phyloP scores from a whole-genome alignment of 139 green algal species.

The Yamagishiella unicocca region DNA sequence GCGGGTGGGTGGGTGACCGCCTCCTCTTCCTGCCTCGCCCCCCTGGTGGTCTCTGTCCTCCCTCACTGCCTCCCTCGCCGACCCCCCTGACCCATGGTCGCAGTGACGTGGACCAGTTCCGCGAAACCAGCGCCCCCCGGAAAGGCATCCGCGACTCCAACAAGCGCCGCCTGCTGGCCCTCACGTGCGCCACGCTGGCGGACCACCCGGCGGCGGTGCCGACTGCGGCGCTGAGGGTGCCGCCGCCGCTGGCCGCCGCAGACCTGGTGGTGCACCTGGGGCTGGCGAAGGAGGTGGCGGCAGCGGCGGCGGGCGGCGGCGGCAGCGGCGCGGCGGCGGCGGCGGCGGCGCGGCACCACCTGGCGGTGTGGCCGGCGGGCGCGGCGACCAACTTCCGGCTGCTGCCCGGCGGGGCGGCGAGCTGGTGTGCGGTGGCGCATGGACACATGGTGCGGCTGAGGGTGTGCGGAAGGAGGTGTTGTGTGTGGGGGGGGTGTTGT shows the following conservation, averaged over 20 bases:
- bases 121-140: conserved; percentile 41
- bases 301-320: conserved; percentile 21
- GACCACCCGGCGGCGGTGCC: background rate
- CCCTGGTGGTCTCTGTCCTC: no score
- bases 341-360: conserved; percentile 39
- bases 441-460: conserved; percentile 46
- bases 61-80: background rate
- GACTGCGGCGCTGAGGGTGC: conserved; percentile 2
- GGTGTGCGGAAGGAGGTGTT: background rate
- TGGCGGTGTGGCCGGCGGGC: conserved; percentile 48
- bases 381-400: conserved; percentile 45
- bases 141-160: conserved; percentile 58
- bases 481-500: background rate
- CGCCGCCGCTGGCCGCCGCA: conserved; percentile 24
- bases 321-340: background rate
- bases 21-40: no score
- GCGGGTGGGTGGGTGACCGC: no score
- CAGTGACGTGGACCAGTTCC: conserved; percentile 59
- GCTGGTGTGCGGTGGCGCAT: conserved; percentile 47
- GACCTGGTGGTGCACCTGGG: conserved; percentile 25
- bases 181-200: conserved; percentile 32
- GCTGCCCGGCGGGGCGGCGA: conserved; percentile 31
- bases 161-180: conserved; percentile 50
- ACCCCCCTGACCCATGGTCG: background rate
- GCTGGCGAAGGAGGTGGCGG: conserved; percentile 24